A percentile compares a stretch with the other conserved stretches of the same genome.
These are phyloP conservation scores for Phoma herbarum DNA, from an alignment of 2,329 filamentous ascomycete species.

Conservation along the genomic window DNA sequence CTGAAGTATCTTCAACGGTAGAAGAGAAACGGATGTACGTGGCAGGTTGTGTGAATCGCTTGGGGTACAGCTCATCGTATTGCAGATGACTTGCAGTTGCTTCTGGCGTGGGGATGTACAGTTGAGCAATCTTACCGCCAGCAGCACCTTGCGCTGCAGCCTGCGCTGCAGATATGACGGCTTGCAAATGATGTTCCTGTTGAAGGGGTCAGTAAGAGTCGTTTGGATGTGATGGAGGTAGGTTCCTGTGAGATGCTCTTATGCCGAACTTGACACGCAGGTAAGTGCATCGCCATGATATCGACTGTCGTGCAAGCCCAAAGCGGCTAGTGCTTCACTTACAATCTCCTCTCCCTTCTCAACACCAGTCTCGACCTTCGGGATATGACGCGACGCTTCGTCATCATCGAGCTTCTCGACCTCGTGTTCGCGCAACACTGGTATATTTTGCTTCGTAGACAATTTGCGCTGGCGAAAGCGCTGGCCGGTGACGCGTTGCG, in stretches of 20 bases:
- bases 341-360: slow-evolving; percentile 98
- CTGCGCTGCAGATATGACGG: slow-evolving; percentile 73
- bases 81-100: slow-evolving; percentile 71
- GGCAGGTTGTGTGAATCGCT: slow-evolving; percentile 80
- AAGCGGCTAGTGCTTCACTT: slow-evolving; percentile 61
- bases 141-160: slow-evolving; percentile 60
- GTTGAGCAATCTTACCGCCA: slow-evolving; percentile 68
- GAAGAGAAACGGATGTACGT: slow-evolving; percentile 98
- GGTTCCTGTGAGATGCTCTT: slow-evolving; percentile 2
- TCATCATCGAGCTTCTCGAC: slow-evolving; percentile 89
- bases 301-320: slow-evolving; percentile 27
- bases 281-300: slow-evolving; percentile 13
- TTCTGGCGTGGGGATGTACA: slow-evolving; percentile 74
- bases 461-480: slow-evolving; percentile 89
- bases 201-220: slow-evolving; percentile 29
- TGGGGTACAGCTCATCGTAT: slow-evolving; percentile 89
- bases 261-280: slow-evolving; percentile 4
- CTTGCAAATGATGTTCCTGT: slow-evolving; percentile 95
- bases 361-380: slow-evolving; percentile 91
- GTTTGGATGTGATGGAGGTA: slow-evolving; percentile 20
- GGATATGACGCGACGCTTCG: slow-evolving; percentile 79
- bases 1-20: slow-evolving; percentile 94
- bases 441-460: slow-evolving; percentile 86
- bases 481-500: slow-evolving; percentile 53
- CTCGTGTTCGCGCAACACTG: slow-evolving; percentile 87